Evolutionary conservation across 2,329 filamentous ascomycete genomes (phyloP).

Genomic region (Ophiostoma sp.): DNA sequence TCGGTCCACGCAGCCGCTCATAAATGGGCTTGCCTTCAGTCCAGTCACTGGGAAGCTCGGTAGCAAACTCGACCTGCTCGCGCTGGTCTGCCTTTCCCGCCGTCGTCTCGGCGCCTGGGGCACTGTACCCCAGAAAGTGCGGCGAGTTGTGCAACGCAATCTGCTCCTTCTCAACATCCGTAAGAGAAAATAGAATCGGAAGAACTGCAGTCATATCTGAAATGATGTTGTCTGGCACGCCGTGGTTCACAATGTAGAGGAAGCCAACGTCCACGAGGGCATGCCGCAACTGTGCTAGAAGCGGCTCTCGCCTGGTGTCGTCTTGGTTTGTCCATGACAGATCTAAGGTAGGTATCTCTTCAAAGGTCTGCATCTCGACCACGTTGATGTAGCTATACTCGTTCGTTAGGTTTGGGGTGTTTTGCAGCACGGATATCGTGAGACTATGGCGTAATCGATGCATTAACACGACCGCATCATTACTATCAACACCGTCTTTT

Average conservation of each 20-base stretch:
- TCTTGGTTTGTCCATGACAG: neutral
- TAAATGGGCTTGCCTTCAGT: neutral
- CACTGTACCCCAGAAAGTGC: slow-evolving; percentile 57
- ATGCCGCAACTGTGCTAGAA: slow-evolving; percentile 38
- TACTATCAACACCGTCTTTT: neutral
- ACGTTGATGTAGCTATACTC: neutral
- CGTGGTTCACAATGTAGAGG: slow-evolving; percentile 48
- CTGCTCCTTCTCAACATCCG: neutral
- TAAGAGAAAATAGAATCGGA: neutral
- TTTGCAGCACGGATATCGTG: neutral
- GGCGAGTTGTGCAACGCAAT: slow-evolving; percentile 49
- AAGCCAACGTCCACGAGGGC: slow-evolving; percentile 49
- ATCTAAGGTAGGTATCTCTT: neutral
- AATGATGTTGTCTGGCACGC: slow-evolving; percentile 34
- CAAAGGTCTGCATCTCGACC: neutral
- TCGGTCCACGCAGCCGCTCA: neutral
- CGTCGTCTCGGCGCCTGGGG: slow-evolving; percentile 50
- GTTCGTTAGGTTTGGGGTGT: neutral
- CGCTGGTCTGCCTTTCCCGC: slow-evolving; percentile 46
- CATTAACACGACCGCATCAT: no score
- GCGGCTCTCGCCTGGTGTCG: neutral
- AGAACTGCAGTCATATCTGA: neutral
- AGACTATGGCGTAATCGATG: neutral
- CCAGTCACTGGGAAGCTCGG: slow-evolving; percentile 45
- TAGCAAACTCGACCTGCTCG: slow-evolving; percentile 58